Percentiles rank a stretch among this genome's conserved stretches.
Evolutionary conservation across 148 eudicot genomes (phyloP).

Genomic region (Suaeda aralocaspica): DNA sequence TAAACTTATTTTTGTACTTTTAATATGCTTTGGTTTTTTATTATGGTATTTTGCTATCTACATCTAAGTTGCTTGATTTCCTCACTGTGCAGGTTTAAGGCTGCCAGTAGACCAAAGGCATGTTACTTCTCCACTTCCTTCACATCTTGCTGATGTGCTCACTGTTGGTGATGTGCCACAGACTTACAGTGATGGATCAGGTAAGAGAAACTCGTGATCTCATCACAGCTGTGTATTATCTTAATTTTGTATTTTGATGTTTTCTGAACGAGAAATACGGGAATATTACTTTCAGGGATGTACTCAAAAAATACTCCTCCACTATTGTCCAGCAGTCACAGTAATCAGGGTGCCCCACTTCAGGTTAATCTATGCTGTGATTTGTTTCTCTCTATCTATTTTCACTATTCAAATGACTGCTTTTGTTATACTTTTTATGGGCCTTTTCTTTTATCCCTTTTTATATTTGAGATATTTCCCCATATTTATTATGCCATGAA

Average conservation of each 20-base stretch:
- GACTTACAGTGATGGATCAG: constrained; percentile 66
- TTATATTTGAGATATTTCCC: neutral
- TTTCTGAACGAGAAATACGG: neutral
- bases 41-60: neutral
- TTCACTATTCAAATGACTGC: neutral
- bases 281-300: constrained; percentile 48
- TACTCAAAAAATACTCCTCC: constrained; percentile 81
- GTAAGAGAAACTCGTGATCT: constrained; percentile 30
- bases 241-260: constrained; percentile 4
- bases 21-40: neutral
- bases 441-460: too few relatives aligned
- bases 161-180: constrained; percentile 48
- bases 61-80: neutral
- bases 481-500: neutral
- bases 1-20: neutral
- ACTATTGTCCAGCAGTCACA: constrained; percentile 52
- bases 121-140: constrained; percentile 64
- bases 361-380: constrained; percentile 47
- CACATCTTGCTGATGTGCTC: constrained; percentile 80
- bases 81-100: constrained; percentile 49
- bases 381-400: neutral
- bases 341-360: constrained; percentile 64
- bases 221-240: constrained; percentile 1
- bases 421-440: too few relatives aligned
- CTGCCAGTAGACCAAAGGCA: constrained; percentile 79